Conservation (phyloP, 805 yeast genomes). For the Candida argentea region DNA sequence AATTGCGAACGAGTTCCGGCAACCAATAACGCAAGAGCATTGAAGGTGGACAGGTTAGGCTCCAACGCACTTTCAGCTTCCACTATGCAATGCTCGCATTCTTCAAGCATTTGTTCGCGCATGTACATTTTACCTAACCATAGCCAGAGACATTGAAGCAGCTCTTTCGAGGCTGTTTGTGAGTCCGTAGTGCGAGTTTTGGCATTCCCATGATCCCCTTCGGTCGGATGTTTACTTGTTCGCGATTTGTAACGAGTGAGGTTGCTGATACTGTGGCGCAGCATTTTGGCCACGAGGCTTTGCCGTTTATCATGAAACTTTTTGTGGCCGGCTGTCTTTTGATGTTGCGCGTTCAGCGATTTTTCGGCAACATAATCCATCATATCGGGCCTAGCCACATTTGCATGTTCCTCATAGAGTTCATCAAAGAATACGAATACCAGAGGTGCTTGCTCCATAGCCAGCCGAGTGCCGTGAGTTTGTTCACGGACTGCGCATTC, state of each 20-base stretch:
- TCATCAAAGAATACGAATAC: conserved; percentile 49
- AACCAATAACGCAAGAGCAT: conserved; percentile 39
- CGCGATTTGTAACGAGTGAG: not conserved
- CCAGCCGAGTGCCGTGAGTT: conserved; percentile 43
- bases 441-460: conserved; percentile 57
- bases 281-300: not conserved
- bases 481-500: conserved; percentile 62
- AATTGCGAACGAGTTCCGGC: conserved; percentile 31
- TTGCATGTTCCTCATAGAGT: conserved; percentile 26
- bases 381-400: no score
- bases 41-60: conserved; percentile 39
- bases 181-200: not conserved
- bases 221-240: not conserved
- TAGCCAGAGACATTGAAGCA: conserved; percentile 60
- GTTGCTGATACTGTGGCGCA: not conserved
- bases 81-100: conserved; percentile 59
- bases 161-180: conserved; percentile 16
- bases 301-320: not conserved
- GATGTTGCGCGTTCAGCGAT: not conserved
- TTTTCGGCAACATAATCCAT: no score
- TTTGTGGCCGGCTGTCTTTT: not conserved
- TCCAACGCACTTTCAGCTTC: conserved; percentile 52
- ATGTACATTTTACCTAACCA: conserved; percentile 60
- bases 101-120: conserved; percentile 41
- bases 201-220: not conserved